Percentiles rank a stretch among this genome's conserved stretches.
These are phyloP conservation scores for Aspergillus sp. DNA, from an alignment of 2,329 filamentous ascomycete species.

Conservation along the genomic window DNA sequence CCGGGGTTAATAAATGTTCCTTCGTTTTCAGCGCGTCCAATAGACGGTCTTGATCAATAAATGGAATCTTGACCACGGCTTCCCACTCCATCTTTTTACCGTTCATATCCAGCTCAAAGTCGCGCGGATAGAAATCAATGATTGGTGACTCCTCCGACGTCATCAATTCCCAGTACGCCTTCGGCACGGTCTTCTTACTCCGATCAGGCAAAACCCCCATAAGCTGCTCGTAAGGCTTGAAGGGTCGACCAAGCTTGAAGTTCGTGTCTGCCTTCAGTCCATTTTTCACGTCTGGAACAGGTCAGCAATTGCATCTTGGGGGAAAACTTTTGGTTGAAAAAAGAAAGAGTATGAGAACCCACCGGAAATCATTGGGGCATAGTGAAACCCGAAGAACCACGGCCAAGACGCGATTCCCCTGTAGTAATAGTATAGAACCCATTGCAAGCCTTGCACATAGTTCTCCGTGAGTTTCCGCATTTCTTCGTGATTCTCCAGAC, in stretches of 20 bases:
- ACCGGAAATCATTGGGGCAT: conserved; percentile 93
- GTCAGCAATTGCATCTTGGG: conserved; percentile 21
- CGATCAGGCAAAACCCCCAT: conserved; percentile 98
- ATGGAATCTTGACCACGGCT: conserved; percentile 97
- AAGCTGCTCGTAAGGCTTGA: conserved; percentile 90
- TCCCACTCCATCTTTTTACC: conserved; percentile 99
- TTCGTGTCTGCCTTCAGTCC: conserved; percentile 84
- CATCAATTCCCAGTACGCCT: conserved; percentile 88
- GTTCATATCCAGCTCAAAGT: conserved; percentile 98
- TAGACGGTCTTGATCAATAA: conserved; percentile 89
- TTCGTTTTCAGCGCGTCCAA: conserved; percentile 82
- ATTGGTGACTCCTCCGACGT: conserved; percentile 87
- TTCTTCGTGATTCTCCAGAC: conserved; percentile 74
- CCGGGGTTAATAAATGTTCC: conserved; percentile 72
- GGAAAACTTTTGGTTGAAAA: background rate
- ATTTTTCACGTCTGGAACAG: conserved; percentile 71
- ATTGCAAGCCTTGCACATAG: conserved; percentile 95
- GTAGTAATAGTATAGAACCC: conserved; percentile 99
- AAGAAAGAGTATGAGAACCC: background rate
- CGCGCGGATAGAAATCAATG: conserved; percentile 94
- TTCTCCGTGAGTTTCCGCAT: conserved; percentile 84
- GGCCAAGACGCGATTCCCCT: conserved; percentile 96
- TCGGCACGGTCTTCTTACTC: conserved; percentile 93
- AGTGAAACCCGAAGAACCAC: conserved; percentile 97
- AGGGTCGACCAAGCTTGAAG: conserved; percentile 92